These are phyloP conservation scores for Camellia granthamiana DNA, from an alignment of 148 eudicot species.

Conservation along the genomic window DNA sequence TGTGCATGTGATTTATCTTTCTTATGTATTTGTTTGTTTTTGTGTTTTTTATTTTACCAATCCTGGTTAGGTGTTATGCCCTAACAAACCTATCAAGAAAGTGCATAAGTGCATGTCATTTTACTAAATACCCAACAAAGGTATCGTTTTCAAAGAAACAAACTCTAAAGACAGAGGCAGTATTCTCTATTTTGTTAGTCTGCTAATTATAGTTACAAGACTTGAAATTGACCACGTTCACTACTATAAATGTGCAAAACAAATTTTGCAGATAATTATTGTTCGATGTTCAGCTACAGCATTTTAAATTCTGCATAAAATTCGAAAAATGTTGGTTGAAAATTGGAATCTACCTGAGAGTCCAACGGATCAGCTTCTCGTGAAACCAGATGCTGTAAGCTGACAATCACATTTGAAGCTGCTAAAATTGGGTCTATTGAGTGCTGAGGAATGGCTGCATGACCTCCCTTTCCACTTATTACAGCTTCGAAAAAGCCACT, in stretches of 20 bases:
- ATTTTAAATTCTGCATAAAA: background rate
- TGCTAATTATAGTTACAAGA: background rate
- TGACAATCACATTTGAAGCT: conserved; percentile 65
- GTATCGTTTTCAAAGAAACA: background rate
- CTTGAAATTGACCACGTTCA: background rate
- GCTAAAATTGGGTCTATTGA: conserved; percentile 64
- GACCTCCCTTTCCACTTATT: conserved; percentile 62
- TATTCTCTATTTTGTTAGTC: conserved; percentile 7
- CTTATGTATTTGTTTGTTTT: no score
- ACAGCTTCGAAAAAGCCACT: conserved; percentile 57
- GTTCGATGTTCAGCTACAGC: background rate
- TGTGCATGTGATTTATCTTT: no score
- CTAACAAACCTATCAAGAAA: background rate
- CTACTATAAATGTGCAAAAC: background rate
- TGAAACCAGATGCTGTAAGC: conserved; percentile 68
- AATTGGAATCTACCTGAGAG: conserved; percentile 46
- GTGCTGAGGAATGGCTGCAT: conserved; percentile 71
- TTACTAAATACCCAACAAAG: background rate
- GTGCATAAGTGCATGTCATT: background rate
- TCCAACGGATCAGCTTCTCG: conserved; percentile 81
- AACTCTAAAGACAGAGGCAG: background rate
- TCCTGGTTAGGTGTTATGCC: no score
- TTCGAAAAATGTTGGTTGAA: background rate
- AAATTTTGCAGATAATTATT: background rate
- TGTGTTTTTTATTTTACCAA: no score